Evolutionary conservation across 345 rosid species (phyloP), one percentile per base, ranked within the genome.

Genomic region (Populus nigra): DNA sequence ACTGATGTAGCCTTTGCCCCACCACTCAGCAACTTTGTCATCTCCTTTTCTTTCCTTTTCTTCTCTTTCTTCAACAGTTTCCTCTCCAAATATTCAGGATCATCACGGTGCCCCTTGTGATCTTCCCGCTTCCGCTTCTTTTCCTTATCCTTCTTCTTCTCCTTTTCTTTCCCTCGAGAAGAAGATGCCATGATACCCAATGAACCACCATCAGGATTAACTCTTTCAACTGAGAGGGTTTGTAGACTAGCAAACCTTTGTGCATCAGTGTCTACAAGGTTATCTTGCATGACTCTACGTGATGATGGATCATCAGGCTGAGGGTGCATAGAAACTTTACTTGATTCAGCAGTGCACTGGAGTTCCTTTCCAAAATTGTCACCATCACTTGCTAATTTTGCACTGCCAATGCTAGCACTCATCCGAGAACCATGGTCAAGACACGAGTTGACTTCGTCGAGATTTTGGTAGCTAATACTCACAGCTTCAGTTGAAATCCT

Each of bases 361-460:
- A 96, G 92, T 72, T 92, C 98, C 89, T 85, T 96, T 71, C 90
- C 96, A 25, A 85, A 78, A 71, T 85, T 88, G 77, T 92, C 91
- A 13, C 91, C 91, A 69, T 93, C 94, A 20, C 89, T 81, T 20
- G 85, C 89, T 33, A 89, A 75, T 84, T 91, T 93, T 25, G 89
- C 98, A 61, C 99, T 96, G 50, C 98, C 97, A n/a, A 96, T 90
- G 86, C 99, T 92, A 35, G 93, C 96, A 76, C 97, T 93, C 89
- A 93, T 83, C 25, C 94, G 88, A 27, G 99, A 93, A 9, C 96
- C 98, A 36, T 79, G 93, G 80, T 92, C 93, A 73, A 91, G 91
- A 82, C 91, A 88, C 7, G 98, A 96, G 79, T 92, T 93, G 50
- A 96, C 97, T 84, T 96, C 99, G 78, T 96, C 99, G 22, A 91